Percentiles rank a stretch among this genome's conserved stretches.
These are phyloP conservation scores for Acacia melanoxylon DNA, from an alignment of 306 rosid species.

Conservation along the genomic window DNA sequence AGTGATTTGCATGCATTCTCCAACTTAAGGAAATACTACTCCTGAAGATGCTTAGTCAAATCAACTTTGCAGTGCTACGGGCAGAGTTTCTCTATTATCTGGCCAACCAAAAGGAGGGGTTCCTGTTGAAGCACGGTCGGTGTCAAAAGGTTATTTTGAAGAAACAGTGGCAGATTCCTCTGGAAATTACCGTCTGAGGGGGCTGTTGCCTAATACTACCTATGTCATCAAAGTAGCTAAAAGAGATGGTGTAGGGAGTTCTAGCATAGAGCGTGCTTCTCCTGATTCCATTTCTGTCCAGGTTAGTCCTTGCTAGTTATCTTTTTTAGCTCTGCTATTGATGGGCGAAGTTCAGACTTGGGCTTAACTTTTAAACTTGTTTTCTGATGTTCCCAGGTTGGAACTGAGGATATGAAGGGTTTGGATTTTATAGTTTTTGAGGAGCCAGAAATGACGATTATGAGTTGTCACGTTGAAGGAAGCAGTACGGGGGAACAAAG, in stretches of 20 bases:
- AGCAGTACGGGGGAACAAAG: slow-evolving; percentile 67
- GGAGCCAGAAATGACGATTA: slow-evolving; percentile 87
- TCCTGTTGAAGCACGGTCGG: slow-evolving; percentile 89
- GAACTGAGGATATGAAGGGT: slow-evolving; percentile 71
- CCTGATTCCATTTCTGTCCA: slow-evolving; percentile 66
- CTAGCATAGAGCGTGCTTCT: slow-evolving; percentile 86
- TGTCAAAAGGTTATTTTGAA: slow-evolving; percentile 87
- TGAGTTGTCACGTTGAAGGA: slow-evolving; percentile 95
- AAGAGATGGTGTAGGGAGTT: slow-evolving; percentile 56
- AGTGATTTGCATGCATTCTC: slow-evolving; percentile 12
- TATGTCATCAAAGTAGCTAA: slow-evolving; percentile 72
- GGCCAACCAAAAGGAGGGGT: slow-evolving; percentile 97
- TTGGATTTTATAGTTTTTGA: slow-evolving; percentile 92
- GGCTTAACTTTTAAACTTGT: slow-evolving; percentile 16
- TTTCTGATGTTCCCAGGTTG: slow-evolving; percentile 63
- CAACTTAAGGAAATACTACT: slow-evolving; percentile 19
- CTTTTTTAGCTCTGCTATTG: slow-evolving; percentile 29
- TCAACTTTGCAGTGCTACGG: slow-evolving; percentile 73
- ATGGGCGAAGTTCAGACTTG: slow-evolving; percentile 25
- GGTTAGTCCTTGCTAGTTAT: slow-evolving; percentile 49
- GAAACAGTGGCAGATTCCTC: slow-evolving; percentile 89
- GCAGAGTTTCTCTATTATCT: slow-evolving; percentile 71
- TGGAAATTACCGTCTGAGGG: slow-evolving; percentile 89
- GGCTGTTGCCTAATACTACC: slow-evolving; percentile 85
- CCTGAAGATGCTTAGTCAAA: slow-evolving; percentile 40